Evolutionary conservation across 345 rosid genomes (phyloP).

Genomic region (Hevea brasiliensis): DNA sequence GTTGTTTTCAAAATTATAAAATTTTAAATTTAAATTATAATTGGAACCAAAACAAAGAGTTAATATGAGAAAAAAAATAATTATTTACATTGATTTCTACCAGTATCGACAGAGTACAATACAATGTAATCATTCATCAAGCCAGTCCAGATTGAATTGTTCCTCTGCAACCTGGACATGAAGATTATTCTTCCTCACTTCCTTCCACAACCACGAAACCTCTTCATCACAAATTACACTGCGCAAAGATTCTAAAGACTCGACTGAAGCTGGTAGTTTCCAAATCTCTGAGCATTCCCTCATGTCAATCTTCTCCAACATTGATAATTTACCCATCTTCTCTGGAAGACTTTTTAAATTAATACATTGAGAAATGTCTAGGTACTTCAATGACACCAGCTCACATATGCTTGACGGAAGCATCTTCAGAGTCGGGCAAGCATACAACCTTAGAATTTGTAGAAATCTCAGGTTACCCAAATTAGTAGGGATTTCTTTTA

Average conservation of each 20-base stretch:
- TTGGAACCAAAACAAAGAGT: no score
- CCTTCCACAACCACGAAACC: conserved; percentile 57
- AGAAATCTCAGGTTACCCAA: conserved; percentile 53
- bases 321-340: conserved; percentile 48
- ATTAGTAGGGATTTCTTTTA: conserved; percentile 49
- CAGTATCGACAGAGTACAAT: neutral
- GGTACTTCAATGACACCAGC: conserved; percentile 52
- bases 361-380: conserved; percentile 79
- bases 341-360: conserved; percentile 59
- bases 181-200: conserved; percentile 41
- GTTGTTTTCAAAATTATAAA: no score
- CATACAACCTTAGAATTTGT: conserved; percentile 62
- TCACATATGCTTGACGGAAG: conserved; percentile 63
- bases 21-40: no score
- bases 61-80: no score
- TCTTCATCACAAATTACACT: conserved; percentile 74
- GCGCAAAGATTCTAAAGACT: conserved; percentile 49
- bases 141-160: conserved; percentile 68
- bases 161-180: conserved; percentile 67
- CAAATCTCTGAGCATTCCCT: conserved; percentile 60
- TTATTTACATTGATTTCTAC: conserved; percentile 18
- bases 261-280: conserved; percentile 47
- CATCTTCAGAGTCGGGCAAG: conserved; percentile 60
- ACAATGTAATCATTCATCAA: conserved; percentile 53
- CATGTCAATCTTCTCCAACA: conserved; percentile 89